phyloP scores from a whole-genome alignment of 371 early-diverging fungal genomes.

The Mortierella sp. region DNA sequence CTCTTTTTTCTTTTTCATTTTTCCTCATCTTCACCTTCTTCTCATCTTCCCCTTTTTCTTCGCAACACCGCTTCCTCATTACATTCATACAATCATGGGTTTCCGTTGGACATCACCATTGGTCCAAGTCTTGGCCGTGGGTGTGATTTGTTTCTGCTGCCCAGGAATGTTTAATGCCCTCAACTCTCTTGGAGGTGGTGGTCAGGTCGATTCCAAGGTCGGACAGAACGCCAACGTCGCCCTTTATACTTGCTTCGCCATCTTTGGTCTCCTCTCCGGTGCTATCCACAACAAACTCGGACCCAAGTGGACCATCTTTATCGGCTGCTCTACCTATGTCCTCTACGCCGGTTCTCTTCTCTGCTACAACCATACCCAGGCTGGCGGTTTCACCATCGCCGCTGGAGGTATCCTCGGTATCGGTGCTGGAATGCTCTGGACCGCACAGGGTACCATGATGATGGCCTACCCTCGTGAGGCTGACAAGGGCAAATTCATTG shows the following conservation, averaged over 20 bases:
- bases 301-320: constrained; percentile 64
- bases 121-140: constrained; percentile 76
- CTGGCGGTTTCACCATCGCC: background rate
- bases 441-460: constrained; percentile 13
- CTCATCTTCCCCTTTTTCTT: background rate
- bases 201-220: constrained; percentile 73
- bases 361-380: constrained; percentile 8
- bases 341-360: constrained; percentile 69
- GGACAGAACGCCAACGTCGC: constrained; percentile 82
- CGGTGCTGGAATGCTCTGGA: constrained; percentile 10
- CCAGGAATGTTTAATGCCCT: constrained; percentile 90
- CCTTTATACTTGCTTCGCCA: constrained; percentile 77
- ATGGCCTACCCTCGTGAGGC: constrained; percentile 15
- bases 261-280: constrained; percentile 77
- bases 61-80: background rate
- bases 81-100: constrained; percentile 41
- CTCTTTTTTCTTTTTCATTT: background rate
- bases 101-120: constrained; percentile 71
- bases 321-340: constrained; percentile 66
- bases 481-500: constrained; percentile 12
- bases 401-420: constrained; percentile 7
- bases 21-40: background rate
- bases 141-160: constrained; percentile 82
- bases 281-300: constrained; percentile 72
- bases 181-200: constrained; percentile 79